These are phyloP conservation scores for Globisporangium spiculum DNA, from an alignment of 352 stramenopile species.

Conservation along the genomic window DNA sequence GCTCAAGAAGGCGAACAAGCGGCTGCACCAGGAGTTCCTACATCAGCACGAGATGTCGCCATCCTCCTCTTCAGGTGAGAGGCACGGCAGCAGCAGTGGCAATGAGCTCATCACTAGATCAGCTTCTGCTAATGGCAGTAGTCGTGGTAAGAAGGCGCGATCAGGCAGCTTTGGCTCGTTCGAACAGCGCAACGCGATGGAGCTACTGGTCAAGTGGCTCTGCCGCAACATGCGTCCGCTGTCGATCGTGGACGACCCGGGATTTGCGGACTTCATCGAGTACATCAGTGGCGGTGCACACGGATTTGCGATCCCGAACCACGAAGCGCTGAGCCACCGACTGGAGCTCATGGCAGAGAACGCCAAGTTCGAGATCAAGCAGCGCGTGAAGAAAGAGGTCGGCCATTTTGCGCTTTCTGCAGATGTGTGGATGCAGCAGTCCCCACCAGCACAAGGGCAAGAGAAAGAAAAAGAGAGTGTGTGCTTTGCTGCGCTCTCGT, in stretches of 20 bases:
- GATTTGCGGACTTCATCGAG: slow-evolving; percentile 29
- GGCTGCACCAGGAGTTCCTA: slow-evolving; percentile 3
- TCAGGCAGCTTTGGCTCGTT: slow-evolving; percentile 9
- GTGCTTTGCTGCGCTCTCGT: slow-evolving; percentile 22
- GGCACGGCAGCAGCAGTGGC: neutral
- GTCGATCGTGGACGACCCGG: slow-evolving; percentile 29
- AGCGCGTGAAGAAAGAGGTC: slow-evolving; percentile 35
- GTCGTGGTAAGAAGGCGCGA: slow-evolving; percentile 15
- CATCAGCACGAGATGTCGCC: slow-evolving; percentile 4
- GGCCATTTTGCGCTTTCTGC: slow-evolving; percentile 23
- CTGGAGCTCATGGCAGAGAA: slow-evolving; percentile 37
- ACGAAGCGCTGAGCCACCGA: slow-evolving; percentile 29
- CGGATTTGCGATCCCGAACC: slow-evolving; percentile 23
- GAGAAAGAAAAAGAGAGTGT: slow-evolving; percentile 3
- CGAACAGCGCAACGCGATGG: slow-evolving; percentile 29
- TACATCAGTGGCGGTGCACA: slow-evolving; percentile 16
- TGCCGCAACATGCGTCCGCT: slow-evolving; percentile 32
- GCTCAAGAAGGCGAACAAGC: slow-evolving; percentile 12
- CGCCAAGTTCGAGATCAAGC: slow-evolving; percentile 32
- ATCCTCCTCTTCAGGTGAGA: slow-evolving; percentile 1
- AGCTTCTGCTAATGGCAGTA: neutral
- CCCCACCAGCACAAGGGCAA: neutral
- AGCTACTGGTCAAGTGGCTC: slow-evolving; percentile 42
- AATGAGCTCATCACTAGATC: neutral
- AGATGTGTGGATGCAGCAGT: slow-evolving; percentile 21